Base-by-base conservation (phyloP, 768 basidiomycete genomes). In the Psilocybe tampanensis region DNA sequence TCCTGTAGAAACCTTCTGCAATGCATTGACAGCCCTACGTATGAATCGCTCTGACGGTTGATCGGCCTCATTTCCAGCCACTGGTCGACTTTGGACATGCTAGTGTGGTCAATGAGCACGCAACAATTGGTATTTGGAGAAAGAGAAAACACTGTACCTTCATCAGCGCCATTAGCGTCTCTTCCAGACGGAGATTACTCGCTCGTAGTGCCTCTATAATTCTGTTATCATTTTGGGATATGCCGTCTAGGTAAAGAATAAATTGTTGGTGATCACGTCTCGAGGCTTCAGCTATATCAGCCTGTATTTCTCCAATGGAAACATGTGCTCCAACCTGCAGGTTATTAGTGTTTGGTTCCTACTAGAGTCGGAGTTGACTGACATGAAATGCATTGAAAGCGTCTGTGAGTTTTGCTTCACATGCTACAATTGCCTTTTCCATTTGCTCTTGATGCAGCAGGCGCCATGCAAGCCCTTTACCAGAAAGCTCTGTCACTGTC, bases 191-290 rank as follows among this genome's bases (percentile, higher is more conserved):
- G n/a, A 55, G 49, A 5, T 62, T 44, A 18, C 55, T 58, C 8
- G 55, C 61, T 7, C 64, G 60, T n/a, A 65, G 60, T 21, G 62
- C 56, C 7, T 54, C 50, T 18, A 65, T 53, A 13, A 65, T 65
- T 42, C 53, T 60, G n/a, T 55, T 22, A 42, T 65, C 64, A 24
- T 52, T 63, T 22, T 55, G 44, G 19, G 62, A 61, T 6, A 63
- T 41, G 4, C 52, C 44, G 6, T 66, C 57, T 11, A 64, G 58
- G 18, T 62, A 54, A 6, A 24, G 33, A 19, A 59, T 44, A 13
- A 64, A 54, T 22, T 59, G 57, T 21, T 39, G 32, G 18, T 61
- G 56, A 42, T 64, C 64, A 12, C 48, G 22, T 22, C 47, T 36
- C n/a, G 52, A 51, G 11, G 64, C 64, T 9, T 61, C 59, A 9